phyloP scores from a whole-genome alignment of 208 protist genomes.

The Acanthamoeba divionensis region DNA sequence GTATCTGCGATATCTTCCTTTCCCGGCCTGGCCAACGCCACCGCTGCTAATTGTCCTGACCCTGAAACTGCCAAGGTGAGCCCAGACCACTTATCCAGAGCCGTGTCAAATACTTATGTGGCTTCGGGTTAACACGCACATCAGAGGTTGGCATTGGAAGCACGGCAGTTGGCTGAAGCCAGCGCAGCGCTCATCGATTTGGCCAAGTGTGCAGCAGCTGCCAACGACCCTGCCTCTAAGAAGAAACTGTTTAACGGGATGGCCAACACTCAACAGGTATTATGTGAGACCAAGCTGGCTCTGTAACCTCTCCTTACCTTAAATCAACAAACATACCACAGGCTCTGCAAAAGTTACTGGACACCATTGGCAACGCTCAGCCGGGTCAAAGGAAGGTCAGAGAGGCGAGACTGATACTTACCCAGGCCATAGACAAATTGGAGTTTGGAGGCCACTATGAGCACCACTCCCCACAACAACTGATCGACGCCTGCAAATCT shows the following conservation, averaged over 20 bases:
- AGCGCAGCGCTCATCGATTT: conserved; percentile 2
- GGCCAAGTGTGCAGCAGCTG: neutral
- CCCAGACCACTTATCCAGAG: neutral
- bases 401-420: neutral
- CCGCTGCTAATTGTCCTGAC: conserved; percentile 4
- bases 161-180: neutral
- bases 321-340: too few species aligned
- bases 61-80: neutral
- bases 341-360: neutral
- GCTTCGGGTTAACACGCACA: too few species aligned
- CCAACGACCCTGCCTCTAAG: neutral
- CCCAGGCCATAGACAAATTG: neutral
- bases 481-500: neutral
- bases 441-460: conserved; percentile 32
- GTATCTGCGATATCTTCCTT: neutral
- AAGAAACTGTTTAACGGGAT: conserved; percentile 3
- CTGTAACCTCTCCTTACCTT: neutral
- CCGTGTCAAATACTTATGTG: neutral
- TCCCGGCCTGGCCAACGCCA: neutral
- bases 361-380: neutral
- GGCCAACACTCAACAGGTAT: neutral
- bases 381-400: conserved; percentile 19
- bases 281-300: neutral
- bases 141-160: neutral
- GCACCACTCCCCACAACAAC: neutral